phyloP scores from a whole-genome alignment of 1,139 yeast genomes.

The Saccharomyces hybrid region DNA sequence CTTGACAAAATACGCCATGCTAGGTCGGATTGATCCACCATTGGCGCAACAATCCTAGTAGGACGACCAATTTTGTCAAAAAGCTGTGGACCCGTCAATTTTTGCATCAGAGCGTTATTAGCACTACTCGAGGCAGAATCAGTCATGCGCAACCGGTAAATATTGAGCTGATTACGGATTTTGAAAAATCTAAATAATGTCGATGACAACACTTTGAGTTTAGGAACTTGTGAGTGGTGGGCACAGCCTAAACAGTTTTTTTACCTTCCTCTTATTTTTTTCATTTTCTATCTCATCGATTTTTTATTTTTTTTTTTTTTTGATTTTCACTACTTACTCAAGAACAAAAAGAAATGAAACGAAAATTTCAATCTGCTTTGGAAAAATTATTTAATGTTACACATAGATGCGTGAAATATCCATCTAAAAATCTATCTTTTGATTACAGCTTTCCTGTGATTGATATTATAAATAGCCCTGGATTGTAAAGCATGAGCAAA shows the following conservation, averaged over 20 bases:
- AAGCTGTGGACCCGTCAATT: conserved; percentile 57
- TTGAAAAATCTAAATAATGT: background rate
- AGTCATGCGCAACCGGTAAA: background rate
- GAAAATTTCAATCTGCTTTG: background rate
- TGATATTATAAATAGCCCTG: conserved; percentile 42
- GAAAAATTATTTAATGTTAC: background rate
- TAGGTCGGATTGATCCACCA: conserved; percentile 95
- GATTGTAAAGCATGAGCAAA: conserved; percentile 70
- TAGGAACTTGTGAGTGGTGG: background rate
- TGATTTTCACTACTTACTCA: background rate
- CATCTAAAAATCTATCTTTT: background rate
- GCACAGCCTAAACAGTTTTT: background rate
- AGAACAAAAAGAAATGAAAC: background rate
- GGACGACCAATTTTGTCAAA: conserved; percentile 68
- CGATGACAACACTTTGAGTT: background rate
- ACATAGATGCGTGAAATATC: background rate
- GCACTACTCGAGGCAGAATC: conserved; percentile 1
- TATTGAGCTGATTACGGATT: background rate
- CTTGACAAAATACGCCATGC: conserved; percentile 92
- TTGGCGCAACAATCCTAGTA: conserved; percentile 85
- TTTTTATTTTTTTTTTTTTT: background rate
- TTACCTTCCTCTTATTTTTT: background rate
- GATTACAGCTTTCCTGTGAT: conserved; percentile 4
- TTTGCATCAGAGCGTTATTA: conserved; percentile 6
- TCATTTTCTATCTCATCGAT: background rate